Conservation (phyloP, 768 basidiomycete genomes). For the Mycena crocata region DNA sequence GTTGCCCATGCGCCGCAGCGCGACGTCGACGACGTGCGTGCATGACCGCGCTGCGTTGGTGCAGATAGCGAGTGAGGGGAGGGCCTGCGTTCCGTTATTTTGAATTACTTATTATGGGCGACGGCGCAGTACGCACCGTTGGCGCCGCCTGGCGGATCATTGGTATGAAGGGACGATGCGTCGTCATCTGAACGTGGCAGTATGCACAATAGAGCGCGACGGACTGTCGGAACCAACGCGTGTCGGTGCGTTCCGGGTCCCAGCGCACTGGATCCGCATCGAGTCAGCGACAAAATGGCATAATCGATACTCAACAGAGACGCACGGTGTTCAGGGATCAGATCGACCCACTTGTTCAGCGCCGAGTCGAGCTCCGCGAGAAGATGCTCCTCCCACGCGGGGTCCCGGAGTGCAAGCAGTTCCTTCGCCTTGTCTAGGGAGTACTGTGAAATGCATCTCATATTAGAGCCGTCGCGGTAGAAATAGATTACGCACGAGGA, state of each 20-base stretch:
- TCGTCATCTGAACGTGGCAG: constrained; percentile 72
- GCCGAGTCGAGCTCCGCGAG: constrained; percentile 82
- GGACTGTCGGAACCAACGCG: constrained; percentile 64
- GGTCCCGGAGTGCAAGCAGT: constrained; percentile 56
- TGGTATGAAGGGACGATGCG: constrained; percentile 86
- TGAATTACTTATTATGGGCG: neutral
- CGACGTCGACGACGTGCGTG: constrained; percentile 73
- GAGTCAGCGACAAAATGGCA: neutral
- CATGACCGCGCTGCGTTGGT: constrained; percentile 85
- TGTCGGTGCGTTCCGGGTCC: constrained; percentile 52
- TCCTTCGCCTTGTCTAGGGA: constrained; percentile 73
- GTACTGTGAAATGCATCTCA: constrained; percentile 61
- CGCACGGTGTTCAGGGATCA: constrained; percentile 58
- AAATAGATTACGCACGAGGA: constrained; percentile 65
- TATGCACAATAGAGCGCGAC: constrained; percentile 62
- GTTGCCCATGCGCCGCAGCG: constrained; percentile 45
- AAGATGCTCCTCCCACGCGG: constrained; percentile 70
- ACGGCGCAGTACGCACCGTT: neutral
- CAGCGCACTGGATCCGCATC: constrained; percentile 58
- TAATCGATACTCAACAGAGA: no score
- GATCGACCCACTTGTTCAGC: constrained; percentile 81
- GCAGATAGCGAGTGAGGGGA: constrained; percentile 84
- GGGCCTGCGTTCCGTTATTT: constrained; percentile 29
- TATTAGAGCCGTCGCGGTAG: no score
- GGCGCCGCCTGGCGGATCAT: constrained; percentile 59